phyloP scores from a whole-genome alignment of 2,329 filamentous ascomycete genomes.

The Sporothrix curviconia region DNA sequence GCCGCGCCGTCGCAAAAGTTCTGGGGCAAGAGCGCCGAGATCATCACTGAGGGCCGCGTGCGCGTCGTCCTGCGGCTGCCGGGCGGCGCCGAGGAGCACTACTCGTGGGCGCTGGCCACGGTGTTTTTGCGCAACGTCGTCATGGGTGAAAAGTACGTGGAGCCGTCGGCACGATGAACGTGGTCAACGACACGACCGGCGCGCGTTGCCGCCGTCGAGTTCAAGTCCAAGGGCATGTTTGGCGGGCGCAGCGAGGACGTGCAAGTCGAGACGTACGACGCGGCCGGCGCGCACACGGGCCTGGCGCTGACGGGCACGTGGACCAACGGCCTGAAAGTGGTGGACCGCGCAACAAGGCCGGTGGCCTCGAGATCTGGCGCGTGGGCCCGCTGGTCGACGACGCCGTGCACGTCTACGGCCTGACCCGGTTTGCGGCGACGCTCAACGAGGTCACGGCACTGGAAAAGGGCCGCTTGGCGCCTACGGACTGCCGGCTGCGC shows the following conservation, averaged over 20 bases:
- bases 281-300: constrained; percentile 58
- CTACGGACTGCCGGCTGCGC: constrained; percentile 75
- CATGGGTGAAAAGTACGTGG: constrained; percentile 95
- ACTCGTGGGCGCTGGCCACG: constrained; percentile 82
- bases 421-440: constrained; percentile 76
- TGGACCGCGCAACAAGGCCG: constrained; percentile 41
- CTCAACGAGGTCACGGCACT: constrained; percentile 83
- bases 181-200: constrained; percentile 76
- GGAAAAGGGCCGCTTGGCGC: constrained; percentile 67
- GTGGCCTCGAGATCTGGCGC: constrained; percentile 66
- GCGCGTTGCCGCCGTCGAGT: constrained; percentile 80
- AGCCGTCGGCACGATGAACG: constrained; percentile 83
- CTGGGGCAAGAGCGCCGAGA: constrained; percentile 94
- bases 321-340: constrained; percentile 66
- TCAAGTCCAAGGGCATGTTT: constrained; percentile 96
- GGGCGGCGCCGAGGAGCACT: constrained; percentile 66
- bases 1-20: constrained; percentile 92
- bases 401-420: constrained; percentile 72
- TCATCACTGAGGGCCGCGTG: constrained; percentile 84
- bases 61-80: constrained; percentile 63
- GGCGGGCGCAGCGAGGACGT: constrained; percentile 91
- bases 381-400: constrained; percentile 73
- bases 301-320: constrained; percentile 74
- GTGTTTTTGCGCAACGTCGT: constrained; percentile 94
- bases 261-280: constrained; percentile 63